Conservation (phyloP, 768 basidiomycete genomes). For the Boletus insuetus region DNA sequence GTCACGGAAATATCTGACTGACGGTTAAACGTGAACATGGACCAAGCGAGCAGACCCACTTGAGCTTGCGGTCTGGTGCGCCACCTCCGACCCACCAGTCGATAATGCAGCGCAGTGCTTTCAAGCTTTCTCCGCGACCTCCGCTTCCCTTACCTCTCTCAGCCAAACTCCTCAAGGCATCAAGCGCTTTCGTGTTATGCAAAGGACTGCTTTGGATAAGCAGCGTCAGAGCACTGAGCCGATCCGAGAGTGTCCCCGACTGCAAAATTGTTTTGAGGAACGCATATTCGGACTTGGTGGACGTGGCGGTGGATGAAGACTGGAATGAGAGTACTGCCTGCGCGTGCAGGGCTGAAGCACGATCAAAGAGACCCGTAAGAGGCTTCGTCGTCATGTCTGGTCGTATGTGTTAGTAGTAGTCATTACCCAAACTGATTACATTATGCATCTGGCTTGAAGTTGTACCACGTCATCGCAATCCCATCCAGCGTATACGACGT, state of each 20-base stretch:
- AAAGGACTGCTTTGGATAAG: constrained; percentile 86
- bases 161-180: constrained; percentile 70
- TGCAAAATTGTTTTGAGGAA: constrained; percentile 86
- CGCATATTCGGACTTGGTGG: constrained; percentile 63
- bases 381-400: no score
- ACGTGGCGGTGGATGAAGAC: constrained; percentile 42
- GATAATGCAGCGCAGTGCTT: constrained; percentile 85
- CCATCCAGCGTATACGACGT: no score
- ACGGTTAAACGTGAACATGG: not conserved
- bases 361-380: constrained; percentile 33
- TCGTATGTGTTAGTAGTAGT: no score
- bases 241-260: constrained; percentile 88
- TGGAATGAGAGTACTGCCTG: constrained; percentile 45
- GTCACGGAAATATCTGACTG: constrained; percentile 81
- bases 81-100: constrained; percentile 99
- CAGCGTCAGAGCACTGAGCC: constrained; percentile 86
- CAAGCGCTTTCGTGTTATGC: constrained; percentile 80
- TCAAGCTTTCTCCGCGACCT: constrained; percentile 88
- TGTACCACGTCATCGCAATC: no score
- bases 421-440: no score
- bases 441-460: no score
- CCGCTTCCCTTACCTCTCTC: constrained; percentile 79
- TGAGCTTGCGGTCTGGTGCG: constrained; percentile 83
- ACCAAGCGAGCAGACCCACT: constrained; percentile 43
- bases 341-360: constrained; percentile 48